Evolutionary conservation across 78 protist species (phyloP).

Genomic region (Dictyostelium brefeldianum): DNA sequence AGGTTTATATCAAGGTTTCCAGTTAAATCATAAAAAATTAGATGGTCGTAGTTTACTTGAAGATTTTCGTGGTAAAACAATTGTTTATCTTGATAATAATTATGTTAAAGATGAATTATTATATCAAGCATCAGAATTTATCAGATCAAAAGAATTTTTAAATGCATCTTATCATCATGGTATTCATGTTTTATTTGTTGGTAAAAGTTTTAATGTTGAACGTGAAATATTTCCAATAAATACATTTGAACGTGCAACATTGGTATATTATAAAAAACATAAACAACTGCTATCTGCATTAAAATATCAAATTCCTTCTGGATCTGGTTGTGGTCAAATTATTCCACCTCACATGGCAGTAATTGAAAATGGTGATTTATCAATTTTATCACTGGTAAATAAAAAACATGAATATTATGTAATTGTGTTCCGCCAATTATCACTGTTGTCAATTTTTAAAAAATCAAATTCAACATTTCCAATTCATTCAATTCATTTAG

Average conservation of each 20-base stretch:
- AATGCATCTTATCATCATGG: constrained; percentile 62
- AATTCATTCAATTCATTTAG: background rate
- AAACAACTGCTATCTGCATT: constrained; percentile 15
- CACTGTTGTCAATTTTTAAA: constrained; percentile 27
- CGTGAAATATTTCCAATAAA: constrained; percentile 14
- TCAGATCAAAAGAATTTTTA: constrained; percentile 42
- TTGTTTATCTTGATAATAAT: constrained; percentile 51
- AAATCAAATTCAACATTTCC: background rate
- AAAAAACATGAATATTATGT: constrained; percentile 22
- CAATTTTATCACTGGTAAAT: background rate
- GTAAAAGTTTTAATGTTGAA: constrained; percentile 1
- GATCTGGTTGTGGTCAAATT: constrained; percentile 9
- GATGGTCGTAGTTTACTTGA: constrained; percentile 47
- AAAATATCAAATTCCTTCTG: constrained; percentile 35
- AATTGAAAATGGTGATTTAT: background rate
- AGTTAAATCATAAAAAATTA: background rate
- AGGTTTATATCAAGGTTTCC: constrained; percentile 43
- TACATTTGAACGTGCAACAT: constrained; percentile 8
- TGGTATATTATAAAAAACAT: constrained; percentile 10
- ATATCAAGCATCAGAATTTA: constrained; percentile 16
- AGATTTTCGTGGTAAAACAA: constrained; percentile 45
- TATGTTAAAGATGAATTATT: constrained; percentile 52
- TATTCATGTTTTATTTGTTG: constrained; percentile 36
- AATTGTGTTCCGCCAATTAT: background rate
- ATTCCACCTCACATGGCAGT: constrained; percentile 17